Percentiles rank a stretch among this genome's conserved stretches.
These are phyloP conservation scores for Brettanomyces anomalus DNA, from an alignment of 805 yeast genomes.

Conservation along the genomic window DNA sequence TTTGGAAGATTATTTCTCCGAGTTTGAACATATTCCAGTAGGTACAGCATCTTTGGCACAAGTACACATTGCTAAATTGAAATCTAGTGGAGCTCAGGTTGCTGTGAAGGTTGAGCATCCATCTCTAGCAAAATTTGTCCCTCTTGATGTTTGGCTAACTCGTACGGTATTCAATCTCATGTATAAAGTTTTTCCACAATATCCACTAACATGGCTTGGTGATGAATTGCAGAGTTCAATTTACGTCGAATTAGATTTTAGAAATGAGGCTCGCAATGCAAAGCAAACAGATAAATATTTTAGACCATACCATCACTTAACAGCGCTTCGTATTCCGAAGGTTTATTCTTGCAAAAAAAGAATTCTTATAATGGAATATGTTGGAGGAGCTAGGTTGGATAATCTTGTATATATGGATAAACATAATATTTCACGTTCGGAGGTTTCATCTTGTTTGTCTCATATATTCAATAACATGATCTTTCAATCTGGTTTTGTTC, in stretches of 20 bases:
- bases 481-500: slow-evolving; percentile 85
- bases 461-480: slow-evolving; percentile 94
- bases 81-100: slow-evolving; percentile 49
- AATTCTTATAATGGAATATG: slow-evolving; percentile 79
- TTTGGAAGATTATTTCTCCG: slow-evolving; percentile 55
- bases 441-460: slow-evolving; percentile 77
- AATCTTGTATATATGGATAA: slow-evolving; percentile 54
- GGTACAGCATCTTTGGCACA: slow-evolving; percentile 97
- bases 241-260: slow-evolving; percentile 84
- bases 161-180: slow-evolving; percentile 64
- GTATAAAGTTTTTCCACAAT: slow-evolving; percentile 80
- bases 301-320: slow-evolving; percentile 38
- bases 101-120: slow-evolving; percentile 98
- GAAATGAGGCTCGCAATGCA: slow-evolving; percentile 80
- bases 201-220: slow-evolving; percentile 91
- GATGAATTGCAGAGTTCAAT: slow-evolving; percentile 85
- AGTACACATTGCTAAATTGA: slow-evolving; percentile 72
- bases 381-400: slow-evolving; percentile 78
- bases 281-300: slow-evolving; percentile 62
- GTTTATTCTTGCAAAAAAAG: slow-evolving; percentile 59
- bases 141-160: slow-evolving; percentile 78
- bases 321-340: slow-evolving; percentile 76
- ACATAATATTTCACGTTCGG: slow-evolving; percentile 60
- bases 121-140: slow-evolving; percentile 74
- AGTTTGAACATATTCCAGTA: slow-evolving; percentile 65